A percentile compares a stretch with the other conserved stretches of the same genome.
Evolutionary conservation across 1,284 basidiomycete species (phyloP).

Genomic region (Cutaneotrichosporon sp.): DNA sequence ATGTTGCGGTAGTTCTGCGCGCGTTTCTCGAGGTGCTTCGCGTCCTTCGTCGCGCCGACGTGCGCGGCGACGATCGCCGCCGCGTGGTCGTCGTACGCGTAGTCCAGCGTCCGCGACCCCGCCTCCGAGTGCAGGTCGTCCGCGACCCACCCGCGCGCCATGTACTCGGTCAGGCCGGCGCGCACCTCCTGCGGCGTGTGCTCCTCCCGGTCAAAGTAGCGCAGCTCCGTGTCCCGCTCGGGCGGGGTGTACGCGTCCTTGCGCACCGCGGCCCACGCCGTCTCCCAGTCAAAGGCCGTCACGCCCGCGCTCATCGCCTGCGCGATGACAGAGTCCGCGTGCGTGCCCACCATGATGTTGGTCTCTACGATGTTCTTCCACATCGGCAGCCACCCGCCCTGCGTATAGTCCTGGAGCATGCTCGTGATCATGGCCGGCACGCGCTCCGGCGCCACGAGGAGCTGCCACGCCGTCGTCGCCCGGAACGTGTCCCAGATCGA

Average conservation of each 20-base stretch:
- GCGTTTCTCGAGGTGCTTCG: slow-evolving; percentile 61
- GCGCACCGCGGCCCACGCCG: slow-evolving; percentile 72
- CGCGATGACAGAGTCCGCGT: slow-evolving; percentile 76
- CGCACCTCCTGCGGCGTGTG: slow-evolving; percentile 78
- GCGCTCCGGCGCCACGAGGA: slow-evolving; percentile 72
- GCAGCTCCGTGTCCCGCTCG: slow-evolving; percentile 62
- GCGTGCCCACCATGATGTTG: slow-evolving; percentile 66
- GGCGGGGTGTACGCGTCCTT: slow-evolving; percentile 69
- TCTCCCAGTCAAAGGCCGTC: slow-evolving; percentile 63
- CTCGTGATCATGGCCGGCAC: slow-evolving; percentile 72
- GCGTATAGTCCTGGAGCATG: slow-evolving; percentile 72
- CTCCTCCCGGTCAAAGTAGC: slow-evolving; percentile 75
- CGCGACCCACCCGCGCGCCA: slow-evolving; percentile 71
- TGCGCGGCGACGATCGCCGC: slow-evolving; percentile 64
- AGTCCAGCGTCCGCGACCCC: slow-evolving; percentile 73
- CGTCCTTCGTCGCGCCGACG: slow-evolving; percentile 60
- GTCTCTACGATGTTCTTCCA: slow-evolving; percentile 79
- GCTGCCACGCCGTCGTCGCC: slow-evolving; percentile 74
- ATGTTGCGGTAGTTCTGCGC: slow-evolving; percentile 62
- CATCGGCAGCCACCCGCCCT: slow-evolving; percentile 85
- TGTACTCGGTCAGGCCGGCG: slow-evolving; percentile 72
- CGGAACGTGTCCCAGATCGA: slow-evolving; percentile 85
- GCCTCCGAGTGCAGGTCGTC: slow-evolving; percentile 76
- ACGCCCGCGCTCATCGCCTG: slow-evolving; percentile 65
- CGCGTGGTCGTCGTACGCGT: slow-evolving; percentile 78